These are phyloP conservation scores for Stipa capillata DNA, from an alignment of 176 grass and related monocot species.

Conservation along the genomic window DNA sequence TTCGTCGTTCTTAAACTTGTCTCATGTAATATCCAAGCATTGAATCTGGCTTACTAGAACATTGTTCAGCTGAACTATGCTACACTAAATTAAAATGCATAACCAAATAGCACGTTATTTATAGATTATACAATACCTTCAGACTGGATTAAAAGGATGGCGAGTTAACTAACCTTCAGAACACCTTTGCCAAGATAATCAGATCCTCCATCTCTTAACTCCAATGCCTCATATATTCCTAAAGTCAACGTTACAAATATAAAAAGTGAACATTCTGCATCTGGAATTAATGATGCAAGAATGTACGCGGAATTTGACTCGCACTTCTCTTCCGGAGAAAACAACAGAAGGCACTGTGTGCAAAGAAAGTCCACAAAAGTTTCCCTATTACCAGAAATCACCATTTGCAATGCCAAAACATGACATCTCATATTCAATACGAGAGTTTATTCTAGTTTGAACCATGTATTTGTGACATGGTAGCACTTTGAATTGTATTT, in stretches of 20 bases:
- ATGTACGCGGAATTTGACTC: background rate
- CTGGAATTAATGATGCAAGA: background rate
- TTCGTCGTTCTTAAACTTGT: background rate
- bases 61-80: background rate
- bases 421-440: too few species aligned
- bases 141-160: background rate
- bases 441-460: too few species aligned
- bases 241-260: background rate
- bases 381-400: background rate
- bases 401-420: background rate
- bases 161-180: slow-evolving; percentile 49
- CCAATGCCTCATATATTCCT: slow-evolving; percentile 89
- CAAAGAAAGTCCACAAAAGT: background rate
- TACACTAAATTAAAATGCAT: background rate
- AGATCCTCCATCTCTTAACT: slow-evolving; percentile 93
- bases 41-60: background rate
- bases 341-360: background rate
- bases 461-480: too few species aligned
- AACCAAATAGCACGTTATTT: background rate
- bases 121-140: background rate
- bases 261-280: background rate
- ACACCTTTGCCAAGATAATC: slow-evolving; percentile 96
- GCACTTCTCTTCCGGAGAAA: background rate
- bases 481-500: too few species aligned
- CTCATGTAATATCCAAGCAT: background rate